Evolutionary conservation across 257 asterid species (phyloP), one percentile per base, ranked within the genome.

Genomic region (Knoxia roxburghii): DNA sequence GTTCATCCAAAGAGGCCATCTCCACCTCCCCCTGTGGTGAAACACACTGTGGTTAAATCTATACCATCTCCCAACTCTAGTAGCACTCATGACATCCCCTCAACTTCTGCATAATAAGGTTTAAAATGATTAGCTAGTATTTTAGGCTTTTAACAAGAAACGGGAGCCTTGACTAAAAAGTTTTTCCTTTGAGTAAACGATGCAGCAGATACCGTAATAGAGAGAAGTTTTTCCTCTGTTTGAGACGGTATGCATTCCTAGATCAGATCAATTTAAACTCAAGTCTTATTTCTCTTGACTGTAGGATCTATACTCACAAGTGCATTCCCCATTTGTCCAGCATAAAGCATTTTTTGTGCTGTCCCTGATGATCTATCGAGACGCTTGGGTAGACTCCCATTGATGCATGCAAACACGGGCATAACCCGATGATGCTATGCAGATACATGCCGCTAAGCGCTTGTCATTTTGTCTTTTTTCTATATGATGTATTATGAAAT

Each of bases 1-100:
- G 84, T 86, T 45, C 83, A 80, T 60, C 68, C 87, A 50, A 81
- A 45, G 70, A 78, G 90, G 68, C 82, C 88, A 50, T 72, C 75
- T 18, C 76, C 73, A 75, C 84, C 83, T 46, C 74, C 70, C 24
- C 67, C 77, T 1, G 75, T 65, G 73, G 80, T 77, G 84, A 83
- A 88, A 66, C 83, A 78, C 13, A 56, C 77, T 17, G 75, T 68
- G n/a, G 77, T 40, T 55, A 70, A 71, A 71, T 41, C 81, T 43
- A 68, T 54, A 33, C 74, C 68, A 64, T 40, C 86, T 55, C 37
- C 50, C 24, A 50, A 70, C 24, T 54, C 73, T 50, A 52, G 33
- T 26, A 59, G 27, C 50, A n/a, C 45, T 8, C 81, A 73, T 61
- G 95, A 86, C 20, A 63, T 86, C 29, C 89, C 82, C 43, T 73